Base-by-base conservation (phyloP, 192 early-diverging fungal genomes). In the Lobosporangium transversale region DNA sequence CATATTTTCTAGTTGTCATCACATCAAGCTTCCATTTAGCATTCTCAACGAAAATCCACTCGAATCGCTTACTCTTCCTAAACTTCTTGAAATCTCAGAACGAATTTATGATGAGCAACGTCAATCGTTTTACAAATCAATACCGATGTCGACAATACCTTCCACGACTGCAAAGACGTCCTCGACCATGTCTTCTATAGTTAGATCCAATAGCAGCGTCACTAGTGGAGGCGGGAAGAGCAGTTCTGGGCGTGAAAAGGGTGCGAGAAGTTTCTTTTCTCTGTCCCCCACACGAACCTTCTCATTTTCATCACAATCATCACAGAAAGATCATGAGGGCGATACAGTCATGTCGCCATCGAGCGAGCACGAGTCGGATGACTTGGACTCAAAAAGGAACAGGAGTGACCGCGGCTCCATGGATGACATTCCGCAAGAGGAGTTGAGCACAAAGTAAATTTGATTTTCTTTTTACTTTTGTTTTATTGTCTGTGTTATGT, bases 31-130 rank as follows among this genome's bases (percentile, higher is more conserved):
- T 26, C 68, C 79, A 9, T 70, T 82, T 47, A 64, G 65, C 18
- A 57, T 81, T 2, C 27, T 79, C 35, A 76, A 76, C 11, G 66
- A 78, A 53, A 62, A 70, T n/a, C 67, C 68, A 1, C 29, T 81
- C 30, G 68, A 70, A 20, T 58, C 58, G 21, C 65, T 79, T 18
- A 67, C 79, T 4, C 31, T 71, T 35, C 68, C 81, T 24, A 80
- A 64, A 0, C 62, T 82, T 26, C 47, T 78, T 9, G 68, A 75
- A 17, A 70, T 85, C 14, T 57, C 79, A 9, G 59, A 61, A 37
- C 53, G 68, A 14, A 75, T 85, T 12, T 82, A 74, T 52, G 81
- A 85, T 15, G 83, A 85, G 48, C 79, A 85, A n/a, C 62, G 62
- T 32, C 73, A 76, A 12, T 76, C 73, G 6, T 76, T 76, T 24